Conservation (phyloP, 2,329 filamentous ascomycete genomes). For the Emergomyces orientalis region DNA sequence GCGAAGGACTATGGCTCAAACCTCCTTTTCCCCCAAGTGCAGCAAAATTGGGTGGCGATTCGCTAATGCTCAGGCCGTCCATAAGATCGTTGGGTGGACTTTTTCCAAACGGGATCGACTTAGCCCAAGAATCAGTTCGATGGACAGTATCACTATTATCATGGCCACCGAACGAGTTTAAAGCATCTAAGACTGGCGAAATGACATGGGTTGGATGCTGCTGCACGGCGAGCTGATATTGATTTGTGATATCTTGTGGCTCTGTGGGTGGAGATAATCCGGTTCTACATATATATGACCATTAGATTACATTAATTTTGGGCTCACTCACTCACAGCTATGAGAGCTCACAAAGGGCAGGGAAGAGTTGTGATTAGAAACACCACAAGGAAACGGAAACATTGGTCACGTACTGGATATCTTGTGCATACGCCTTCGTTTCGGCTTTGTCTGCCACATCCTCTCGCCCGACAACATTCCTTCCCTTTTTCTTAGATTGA, state of each 20-base stretch:
- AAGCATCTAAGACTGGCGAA: slow-evolving; percentile 33
- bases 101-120: slow-evolving; percentile 37
- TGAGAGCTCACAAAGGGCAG: background rate
- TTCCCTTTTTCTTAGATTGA: slow-evolving; percentile 35
- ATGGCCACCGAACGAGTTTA: slow-evolving; percentile 26
- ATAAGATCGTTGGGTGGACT: slow-evolving; percentile 35
- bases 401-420: slow-evolving; percentile 26
- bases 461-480: slow-evolving; percentile 30
- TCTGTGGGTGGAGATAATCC: slow-evolving; percentile 19
- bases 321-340: background rate
- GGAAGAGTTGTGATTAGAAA: background rate
- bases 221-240: slow-evolving; percentile 19
- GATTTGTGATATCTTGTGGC: slow-evolving; percentile 25
- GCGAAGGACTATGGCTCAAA: slow-evolving; percentile 35
- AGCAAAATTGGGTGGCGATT: slow-evolving; percentile 34
- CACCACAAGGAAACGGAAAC: background rate
- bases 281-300: slow-evolving; percentile 12
- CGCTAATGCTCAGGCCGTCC: slow-evolving; percentile 28
- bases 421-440: slow-evolving; percentile 26
- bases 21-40: slow-evolving; percentile 30
- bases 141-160: slow-evolving; percentile 28
- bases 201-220: slow-evolving; percentile 22
- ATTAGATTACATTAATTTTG: background rate
- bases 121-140: slow-evolving; percentile 37
- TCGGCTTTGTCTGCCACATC: slow-evolving; percentile 27